Conservation (phyloP, 225 moss, liverwort and hornwort species). For the Physcomitrellopsis africana region DNA sequence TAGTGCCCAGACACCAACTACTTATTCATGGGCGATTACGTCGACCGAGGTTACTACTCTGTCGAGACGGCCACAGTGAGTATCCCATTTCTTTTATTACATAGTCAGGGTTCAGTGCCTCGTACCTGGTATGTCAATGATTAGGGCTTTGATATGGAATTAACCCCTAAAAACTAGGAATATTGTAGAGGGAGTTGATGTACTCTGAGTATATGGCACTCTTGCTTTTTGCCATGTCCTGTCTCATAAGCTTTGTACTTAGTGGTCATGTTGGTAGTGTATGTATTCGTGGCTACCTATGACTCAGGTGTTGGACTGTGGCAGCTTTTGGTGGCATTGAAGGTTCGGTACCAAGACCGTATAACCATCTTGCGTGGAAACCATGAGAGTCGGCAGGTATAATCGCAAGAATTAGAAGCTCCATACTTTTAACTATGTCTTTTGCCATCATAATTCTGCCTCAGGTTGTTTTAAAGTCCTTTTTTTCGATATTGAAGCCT, state of each 20-base stretch:
- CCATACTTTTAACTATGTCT: neutral
- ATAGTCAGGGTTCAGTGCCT: neutral
- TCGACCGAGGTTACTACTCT: slow-evolving; percentile 52
- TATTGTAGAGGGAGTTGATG: neutral
- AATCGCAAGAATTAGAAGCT: neutral
- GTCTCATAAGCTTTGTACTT: neutral
- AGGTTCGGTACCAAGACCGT: slow-evolving; percentile 44
- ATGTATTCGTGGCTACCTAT: neutral
- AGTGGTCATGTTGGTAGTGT: slow-evolving; percentile 2
- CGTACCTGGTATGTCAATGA: neutral
- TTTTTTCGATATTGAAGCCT: neutral
- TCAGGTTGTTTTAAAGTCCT: neutral
- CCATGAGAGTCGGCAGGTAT: slow-evolving; percentile 47
- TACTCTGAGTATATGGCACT: neutral
- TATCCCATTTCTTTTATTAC: neutral
- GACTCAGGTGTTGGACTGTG: slow-evolving; percentile 7
- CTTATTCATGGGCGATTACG: slow-evolving; percentile 55
- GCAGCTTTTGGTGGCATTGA: slow-evolving; percentile 55
- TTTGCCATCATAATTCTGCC: slow-evolving; percentile 9
- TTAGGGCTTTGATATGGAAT: neutral
- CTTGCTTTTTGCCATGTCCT: neutral
- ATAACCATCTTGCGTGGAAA: slow-evolving; percentile 47
- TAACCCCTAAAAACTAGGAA: neutral
- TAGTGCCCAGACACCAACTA: slow-evolving; percentile 57
- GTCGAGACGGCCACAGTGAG: slow-evolving; percentile 54